phyloP scores from a whole-genome alignment of 2,329 filamentous ascomycete species.

The Xylaria sp. region DNA sequence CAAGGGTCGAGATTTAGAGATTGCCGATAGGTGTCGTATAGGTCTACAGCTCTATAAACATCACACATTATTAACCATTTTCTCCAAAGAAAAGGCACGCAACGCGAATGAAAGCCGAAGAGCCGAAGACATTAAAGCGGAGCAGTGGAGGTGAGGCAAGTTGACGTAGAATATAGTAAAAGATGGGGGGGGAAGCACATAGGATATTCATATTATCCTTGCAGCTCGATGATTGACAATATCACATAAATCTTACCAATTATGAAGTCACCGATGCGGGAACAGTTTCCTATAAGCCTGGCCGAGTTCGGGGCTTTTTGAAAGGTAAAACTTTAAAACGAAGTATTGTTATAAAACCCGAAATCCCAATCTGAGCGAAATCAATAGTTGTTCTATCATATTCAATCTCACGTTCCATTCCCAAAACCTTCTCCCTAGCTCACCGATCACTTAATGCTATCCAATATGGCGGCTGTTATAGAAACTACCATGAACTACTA shows the following conservation, averaged over 20 bases:
- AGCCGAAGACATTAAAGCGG: neutral
- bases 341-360: neutral
- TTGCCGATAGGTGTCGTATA: too few relatives aligned
- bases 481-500: constrained; percentile 35
- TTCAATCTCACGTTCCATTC: neutral
- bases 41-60: too few relatives aligned
- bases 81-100: too few relatives aligned
- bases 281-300: neutral
- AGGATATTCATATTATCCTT: neutral
- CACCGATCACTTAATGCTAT: neutral
- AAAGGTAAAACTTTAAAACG: neutral
- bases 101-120: neutral
- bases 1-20: too few relatives aligned
- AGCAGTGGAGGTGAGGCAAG: neutral
- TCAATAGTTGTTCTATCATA: too few relatives aligned
- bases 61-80: too few relatives aligned
- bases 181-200: neutral
- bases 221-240: neutral
- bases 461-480: constrained; percentile 16
- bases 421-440: neutral
- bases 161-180: neutral
- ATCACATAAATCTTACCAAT: neutral
- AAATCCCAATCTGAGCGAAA: too few relatives aligned
- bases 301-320: too few relatives aligned
- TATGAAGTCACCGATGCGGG: neutral